Evolutionary conservation across 2,329 filamentous ascomycete genomes (phyloP), one percentile per base, ranked within the genome.

Genomic region (Thelonectria olida): DNA sequence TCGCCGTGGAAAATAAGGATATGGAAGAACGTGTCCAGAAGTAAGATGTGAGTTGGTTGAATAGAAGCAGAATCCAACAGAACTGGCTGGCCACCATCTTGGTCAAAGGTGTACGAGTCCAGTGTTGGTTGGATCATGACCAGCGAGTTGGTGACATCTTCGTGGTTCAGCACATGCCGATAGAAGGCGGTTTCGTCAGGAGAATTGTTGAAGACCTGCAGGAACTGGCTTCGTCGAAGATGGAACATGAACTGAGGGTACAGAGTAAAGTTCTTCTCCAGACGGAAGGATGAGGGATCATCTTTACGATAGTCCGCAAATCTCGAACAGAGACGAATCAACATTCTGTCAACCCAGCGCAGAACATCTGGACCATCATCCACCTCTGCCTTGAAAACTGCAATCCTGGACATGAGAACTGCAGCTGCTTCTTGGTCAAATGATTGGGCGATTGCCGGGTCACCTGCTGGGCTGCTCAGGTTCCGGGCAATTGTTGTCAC

Each of bases 221-320:
- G 80, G 83, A 99, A 99, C 78, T 98, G 96, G 79, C 93, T 97
- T 78, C 96, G 89, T 71, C 96, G 91, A 63, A 99, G 86, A 78
- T 99, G 96, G 85, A 99, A 99, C 96, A 99, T 99, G 81, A 99
- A 99, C 76, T 99, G 96, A 23, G 96, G 96, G 75, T 99, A 99
- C 15, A 99, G 85, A 0, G 95, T 98, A 75, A 99, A 99, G 83
- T 99, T 99, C 88, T 97, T 97, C 79, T 99, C 96, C 65, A 97
- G 80, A 34, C 93, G 88, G 88, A 99, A 99, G 0, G 95, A 98
- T 5, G 95, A 96, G 13, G 96, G 93, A 72, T 99, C 96, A 75
- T 99, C 96, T 80, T 99, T 99, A 65, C 96, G 88, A 77, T 99
- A 99, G 78, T 99, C 96, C 25, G 96, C 96, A 75, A 99, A 99